Conservation (phyloP, 2,329 filamentous ascomycete genomes). For the Sclerotinia sclerotiorum region DNA sequence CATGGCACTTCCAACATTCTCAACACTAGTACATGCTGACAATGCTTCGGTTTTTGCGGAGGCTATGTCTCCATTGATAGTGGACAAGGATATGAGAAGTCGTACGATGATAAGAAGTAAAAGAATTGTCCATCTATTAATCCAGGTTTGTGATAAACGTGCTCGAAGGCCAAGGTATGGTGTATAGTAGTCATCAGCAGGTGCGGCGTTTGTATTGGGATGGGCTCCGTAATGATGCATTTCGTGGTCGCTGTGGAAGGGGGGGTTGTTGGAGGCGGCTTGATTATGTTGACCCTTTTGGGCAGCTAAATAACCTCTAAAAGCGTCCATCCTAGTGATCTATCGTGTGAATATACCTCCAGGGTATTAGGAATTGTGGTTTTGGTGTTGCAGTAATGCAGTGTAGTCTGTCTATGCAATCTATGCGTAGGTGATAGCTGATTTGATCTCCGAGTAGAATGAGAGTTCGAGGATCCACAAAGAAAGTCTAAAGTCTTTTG, state of each 20-base stretch:
- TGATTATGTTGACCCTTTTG: constrained; percentile 35
- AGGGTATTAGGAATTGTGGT: not conserved
- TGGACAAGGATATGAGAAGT: constrained; percentile 71
- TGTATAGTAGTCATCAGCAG: constrained; percentile 67
- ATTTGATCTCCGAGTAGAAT: constrained; percentile 4
- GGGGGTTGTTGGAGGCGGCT: constrained; percentile 43
- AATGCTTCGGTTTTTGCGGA: constrained; percentile 79
- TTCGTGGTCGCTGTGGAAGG: constrained; percentile 38
- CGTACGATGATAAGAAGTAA: constrained; percentile 81
- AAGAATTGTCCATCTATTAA: constrained; percentile 95
- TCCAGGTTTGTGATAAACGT: constrained; percentile 91
- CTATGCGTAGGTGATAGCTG: constrained; percentile 9
- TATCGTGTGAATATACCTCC: constrained; percentile 25
- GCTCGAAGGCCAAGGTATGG: constrained; percentile 90
- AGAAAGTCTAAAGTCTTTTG: constrained; percentile 1
- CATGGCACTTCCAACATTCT: constrained; percentile 91
- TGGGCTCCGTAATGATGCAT: constrained; percentile 35
- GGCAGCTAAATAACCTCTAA: constrained; percentile 36
- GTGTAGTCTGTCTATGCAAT: constrained; percentile 5
- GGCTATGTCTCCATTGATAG: constrained; percentile 70
- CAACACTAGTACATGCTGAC: constrained; percentile 85
- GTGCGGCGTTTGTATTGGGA: constrained; percentile 17
- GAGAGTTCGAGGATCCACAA: constrained; percentile 11
- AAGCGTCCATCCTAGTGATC: constrained; percentile 39
- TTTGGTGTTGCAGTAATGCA: constrained; percentile 8